Evolutionary conservation across 2,329 filamentous ascomycete genomes (phyloP).

Genomic region (Ceratocystis ficicola): DNA sequence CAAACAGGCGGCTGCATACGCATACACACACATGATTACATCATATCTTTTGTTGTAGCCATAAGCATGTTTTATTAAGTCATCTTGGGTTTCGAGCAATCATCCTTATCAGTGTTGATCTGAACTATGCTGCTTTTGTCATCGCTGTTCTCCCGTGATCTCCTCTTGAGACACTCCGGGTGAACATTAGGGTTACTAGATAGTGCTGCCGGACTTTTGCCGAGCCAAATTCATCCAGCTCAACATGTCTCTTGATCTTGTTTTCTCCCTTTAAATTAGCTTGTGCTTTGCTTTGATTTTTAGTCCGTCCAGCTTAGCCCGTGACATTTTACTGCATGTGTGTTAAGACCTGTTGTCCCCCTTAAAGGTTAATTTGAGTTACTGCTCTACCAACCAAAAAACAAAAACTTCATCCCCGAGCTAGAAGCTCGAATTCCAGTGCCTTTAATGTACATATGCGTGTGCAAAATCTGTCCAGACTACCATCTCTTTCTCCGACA

Average conservation of each 20-base stretch:
- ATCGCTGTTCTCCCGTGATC: neutral
- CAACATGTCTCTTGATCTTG: conserved; percentile 3
- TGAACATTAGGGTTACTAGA: neutral
- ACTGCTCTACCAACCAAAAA: neutral
- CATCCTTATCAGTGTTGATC: too few species aligned
- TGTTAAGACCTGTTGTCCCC: neutral
- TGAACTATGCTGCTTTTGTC: neutral
- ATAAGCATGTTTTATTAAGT: neutral
- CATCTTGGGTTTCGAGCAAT: neutral
- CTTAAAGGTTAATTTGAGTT: conserved; percentile 7
- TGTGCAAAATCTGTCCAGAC: conserved; percentile 6
- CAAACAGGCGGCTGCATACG: neutral
- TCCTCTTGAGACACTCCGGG: neutral
- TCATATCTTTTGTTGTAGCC: neutral
- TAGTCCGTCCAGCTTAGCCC: neutral
- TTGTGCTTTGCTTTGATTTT: conserved; percentile 1
- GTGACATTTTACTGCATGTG: conserved; percentile 6
- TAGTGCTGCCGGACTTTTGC: neutral
- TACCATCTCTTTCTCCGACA: neutral
- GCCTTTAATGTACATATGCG: neutral
- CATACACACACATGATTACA: neutral
- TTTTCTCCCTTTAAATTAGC: neutral
- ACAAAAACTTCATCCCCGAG: neutral
- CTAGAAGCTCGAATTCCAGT: neutral
- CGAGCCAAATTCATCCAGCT: neutral